Evolutionary conservation across 768 basidiomycete genomes (phyloP), one percentile per base, ranked within the genome.

Genomic region (Lanmaoa pseudosensibilis): DNA sequence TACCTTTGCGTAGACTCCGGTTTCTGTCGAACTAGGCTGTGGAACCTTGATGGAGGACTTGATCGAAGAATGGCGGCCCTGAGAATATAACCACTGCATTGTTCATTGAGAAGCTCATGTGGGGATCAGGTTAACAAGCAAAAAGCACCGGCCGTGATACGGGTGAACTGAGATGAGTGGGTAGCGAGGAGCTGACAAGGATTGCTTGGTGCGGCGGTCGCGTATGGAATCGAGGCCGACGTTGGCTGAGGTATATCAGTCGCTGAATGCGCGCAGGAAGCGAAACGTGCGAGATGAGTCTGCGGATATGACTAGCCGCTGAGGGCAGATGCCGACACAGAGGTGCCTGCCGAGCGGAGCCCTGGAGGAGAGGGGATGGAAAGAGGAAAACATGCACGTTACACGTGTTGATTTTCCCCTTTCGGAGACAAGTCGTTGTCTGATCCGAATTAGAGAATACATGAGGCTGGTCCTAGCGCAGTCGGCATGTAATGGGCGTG

Each of bases 391-490:
- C 67, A 67, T 55, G 66, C 66, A 6, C 16, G 19, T 1, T 4
- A 56, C 67, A 69, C 66, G 66, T 68, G 67, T 59, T 56, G 54
- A 54, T 48, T 55, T 62, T 46, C 67, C 58, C 53, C 43, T 44
- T 67, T 64, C 27, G 47, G 47, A 36, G 47, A 19, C 33, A 18
- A 36, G 47, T 58, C 36, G 48, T 19, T 19, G 43, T 36, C 21
- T 67, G 63, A 59, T 66, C 65, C 65, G 65, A 56, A 46, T n/a
- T 32, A 30, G 40, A 43, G 62, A 47, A 41, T 23, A 63, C 67
- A 67, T 39, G 66, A 60, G 66, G 67, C 48, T 0, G 12, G 47
- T 58, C 36, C 54, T 38, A 27, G 51, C 46, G 50, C 50, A 45
- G 50, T 44, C 36, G 5, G 55, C 56, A 49, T 68, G 66, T 54